phyloP scores from a whole-genome alignment of 2,329 filamentous ascomycete genomes.

The Ascochyta rabiei region DNA sequence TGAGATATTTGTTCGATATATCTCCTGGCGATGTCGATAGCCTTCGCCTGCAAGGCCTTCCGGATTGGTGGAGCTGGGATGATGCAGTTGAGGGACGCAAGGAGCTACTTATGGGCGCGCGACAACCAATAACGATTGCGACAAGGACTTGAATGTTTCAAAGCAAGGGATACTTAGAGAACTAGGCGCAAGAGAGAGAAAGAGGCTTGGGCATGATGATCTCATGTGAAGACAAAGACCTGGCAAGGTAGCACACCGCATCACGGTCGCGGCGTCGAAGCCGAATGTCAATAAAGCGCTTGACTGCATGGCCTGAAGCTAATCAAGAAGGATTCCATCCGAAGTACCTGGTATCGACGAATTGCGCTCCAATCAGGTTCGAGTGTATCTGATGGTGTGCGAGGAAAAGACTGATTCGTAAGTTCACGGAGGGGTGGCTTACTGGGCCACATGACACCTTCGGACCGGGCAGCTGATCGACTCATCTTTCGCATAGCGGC shows the following conservation, averaged over 20 bases:
- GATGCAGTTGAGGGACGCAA: conserved; percentile 32
- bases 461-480: conserved; percentile 44
- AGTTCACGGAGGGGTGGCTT: conserved; percentile 45
- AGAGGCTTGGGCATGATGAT: conserved; percentile 35
- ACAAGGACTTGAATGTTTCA: conserved; percentile 31
- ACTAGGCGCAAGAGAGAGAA: conserved; percentile 25
- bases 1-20: conserved; percentile 19
- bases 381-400: conserved; percentile 42
- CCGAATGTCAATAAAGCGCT: conserved; percentile 41
- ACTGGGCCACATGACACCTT: conserved; percentile 46
- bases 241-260: conserved; percentile 31
- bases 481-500: conserved; percentile 38
- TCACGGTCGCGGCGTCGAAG: conserved; percentile 37
- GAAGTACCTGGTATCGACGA: conserved; percentile 43
- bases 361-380: conserved; percentile 40
- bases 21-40: conserved; percentile 19
- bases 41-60: conserved; percentile 34
- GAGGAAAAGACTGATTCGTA: conserved; percentile 47
- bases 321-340: conserved; percentile 44
- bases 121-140: conserved; percentile 27
- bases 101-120: conserved; percentile 37
- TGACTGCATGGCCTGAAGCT: conserved; percentile 46
- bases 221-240: conserved; percentile 40
- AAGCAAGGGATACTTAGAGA: conserved; percentile 29
- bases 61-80: conserved; percentile 30